Conservation (phyloP, 2,329 filamentous ascomycete species). For the Polychaeton citri region DNA sequence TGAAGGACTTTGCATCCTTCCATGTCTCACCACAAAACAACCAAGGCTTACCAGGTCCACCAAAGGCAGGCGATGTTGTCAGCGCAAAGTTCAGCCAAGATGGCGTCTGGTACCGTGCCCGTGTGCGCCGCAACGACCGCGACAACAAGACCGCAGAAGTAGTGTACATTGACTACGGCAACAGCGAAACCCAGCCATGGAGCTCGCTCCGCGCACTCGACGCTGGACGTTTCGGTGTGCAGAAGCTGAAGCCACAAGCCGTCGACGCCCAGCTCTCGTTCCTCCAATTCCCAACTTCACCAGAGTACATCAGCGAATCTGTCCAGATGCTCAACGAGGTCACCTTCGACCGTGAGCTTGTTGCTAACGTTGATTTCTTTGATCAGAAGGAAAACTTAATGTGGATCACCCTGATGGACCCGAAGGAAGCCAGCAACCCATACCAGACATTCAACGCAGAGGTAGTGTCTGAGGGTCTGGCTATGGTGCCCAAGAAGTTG, state of each 20-base stretch:
- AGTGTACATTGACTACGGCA: conserved; percentile 91
- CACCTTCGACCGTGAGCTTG: conserved; percentile 58
- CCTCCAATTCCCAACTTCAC: conserved; percentile 69
- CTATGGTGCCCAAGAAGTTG: conserved; percentile 83
- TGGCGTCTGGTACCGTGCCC: conserved; percentile 86
- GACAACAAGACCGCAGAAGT: conserved; percentile 80
- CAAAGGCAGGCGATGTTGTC: conserved; percentile 84
- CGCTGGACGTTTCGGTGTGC: conserved; percentile 61
- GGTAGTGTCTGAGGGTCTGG: conserved; percentile 67
- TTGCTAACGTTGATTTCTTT: conserved; percentile 80
- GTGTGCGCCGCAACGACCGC: conserved; percentile 83
- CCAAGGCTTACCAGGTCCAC: conserved; percentile 56
- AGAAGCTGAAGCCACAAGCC: conserved; percentile 79
- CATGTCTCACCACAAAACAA: conserved; percentile 75
- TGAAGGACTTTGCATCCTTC: conserved; percentile 83
- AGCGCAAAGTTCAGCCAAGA: conserved; percentile 84
- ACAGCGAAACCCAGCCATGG: conserved; percentile 82
- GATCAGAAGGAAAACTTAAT: conserved; percentile 61
- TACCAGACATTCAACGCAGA: conserved; percentile 59
- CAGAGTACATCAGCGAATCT: conserved; percentile 74
- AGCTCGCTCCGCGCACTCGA: conserved; percentile 67
- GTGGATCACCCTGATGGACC: conserved; percentile 80
- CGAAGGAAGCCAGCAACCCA: conserved; percentile 47
- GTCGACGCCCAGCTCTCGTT: conserved; percentile 77
- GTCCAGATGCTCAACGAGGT: conserved; percentile 61